Evolutionary conservation across 108 stramenopile species (phyloP), one percentile per base, ranked within the genome.

Genomic region (Nitzschia sp.): DNA sequence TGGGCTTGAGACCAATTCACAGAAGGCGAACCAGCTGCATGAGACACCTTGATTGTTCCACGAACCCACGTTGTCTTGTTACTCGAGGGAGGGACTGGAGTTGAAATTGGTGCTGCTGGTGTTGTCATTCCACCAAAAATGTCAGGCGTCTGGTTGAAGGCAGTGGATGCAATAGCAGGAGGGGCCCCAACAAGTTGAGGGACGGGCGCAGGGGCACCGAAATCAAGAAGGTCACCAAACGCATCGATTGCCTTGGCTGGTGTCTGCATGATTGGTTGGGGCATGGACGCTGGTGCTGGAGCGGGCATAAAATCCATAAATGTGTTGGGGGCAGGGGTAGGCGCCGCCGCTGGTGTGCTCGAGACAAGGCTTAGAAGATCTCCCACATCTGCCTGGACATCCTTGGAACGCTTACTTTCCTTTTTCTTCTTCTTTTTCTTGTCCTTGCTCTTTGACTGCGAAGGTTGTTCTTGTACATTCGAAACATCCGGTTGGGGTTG

Each of bases 151-250:
- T 8, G n/a, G 14, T 22, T 21, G 10, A 53, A 54, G 39, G 54
- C 11, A 6, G 19, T 15, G 19, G 46, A n/a, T 60, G 54, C 20
- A 22, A 55, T 48, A 29, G 60, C 51, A 40, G 67, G 40, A 22
- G 51, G 15, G 46, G 71, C 41, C 40, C 39, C 41, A 25, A 51
- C 26, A 14, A 53, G 19, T 39, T 10, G 50, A 41, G 67, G 58
- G 14, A 58, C 63, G 19, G 70, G 66, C 44, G 46, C 21, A 38
- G 72, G 10, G 41, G 63, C 73, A 61, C 78, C 51, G 65, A 93
- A 67, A 0, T 83, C 84, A 10, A 90, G 69, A 19, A 93, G 72
- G 73, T 89, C 92, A 53, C 87, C 92, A 70, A 93, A 93, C 50
- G 87, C 87, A 63, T 58, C 73, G 44, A 88, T 81, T 3, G 86